Conservation (phyloP, 352 stramenopile genomes). For the Globisporangium irregulare region DNA sequence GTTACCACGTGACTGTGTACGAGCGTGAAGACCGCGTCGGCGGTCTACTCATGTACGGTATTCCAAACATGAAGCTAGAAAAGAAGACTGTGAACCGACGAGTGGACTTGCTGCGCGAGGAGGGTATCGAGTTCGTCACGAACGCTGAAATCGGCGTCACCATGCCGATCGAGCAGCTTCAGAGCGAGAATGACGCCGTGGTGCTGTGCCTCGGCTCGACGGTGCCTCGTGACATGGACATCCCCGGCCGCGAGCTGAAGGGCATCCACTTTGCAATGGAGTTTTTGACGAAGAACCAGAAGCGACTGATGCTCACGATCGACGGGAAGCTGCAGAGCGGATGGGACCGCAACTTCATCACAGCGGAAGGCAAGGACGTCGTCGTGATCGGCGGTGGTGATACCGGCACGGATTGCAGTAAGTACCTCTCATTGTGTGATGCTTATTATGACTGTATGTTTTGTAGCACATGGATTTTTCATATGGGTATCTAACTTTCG, state of each 20-base stretch:
- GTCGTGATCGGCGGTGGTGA: slow-evolving; percentile 97
- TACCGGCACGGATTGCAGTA: slow-evolving; percentile 96
- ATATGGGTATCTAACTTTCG: not conserved
- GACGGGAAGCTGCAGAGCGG: slow-evolving; percentile 95
- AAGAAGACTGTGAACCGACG: slow-evolving; percentile 96
- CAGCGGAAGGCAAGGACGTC: slow-evolving; percentile 96
- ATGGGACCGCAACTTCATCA: slow-evolving; percentile 95
- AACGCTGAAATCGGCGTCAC: slow-evolving; percentile 92
- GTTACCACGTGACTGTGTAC: slow-evolving; percentile 96
- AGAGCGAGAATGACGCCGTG: slow-evolving; percentile 88
- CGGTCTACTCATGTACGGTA: slow-evolving; percentile 97
- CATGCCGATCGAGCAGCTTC: slow-evolving; percentile 72
- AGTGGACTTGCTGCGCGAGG: slow-evolving; percentile 92
- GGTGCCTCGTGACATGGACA: slow-evolving; percentile 92
- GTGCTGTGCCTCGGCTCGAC: slow-evolving; percentile 95
- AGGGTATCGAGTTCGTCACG: slow-evolving; percentile 97
- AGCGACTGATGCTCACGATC: slow-evolving; percentile 93
- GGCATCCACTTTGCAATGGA: slow-evolving; percentile 97
- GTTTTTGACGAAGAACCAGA: slow-evolving; percentile 98
- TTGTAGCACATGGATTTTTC: not conserved
- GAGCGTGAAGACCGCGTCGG: slow-evolving; percentile 96
- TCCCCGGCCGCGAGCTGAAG: slow-evolving; percentile 88
- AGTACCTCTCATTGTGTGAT: not conserved
- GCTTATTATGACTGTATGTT: not conserved
- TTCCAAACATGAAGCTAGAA: slow-evolving; percentile 99